phyloP scores from a whole-genome alignment of 192 early-diverging fungal genomes.

The Jimgerdemannia flammicorona region DNA sequence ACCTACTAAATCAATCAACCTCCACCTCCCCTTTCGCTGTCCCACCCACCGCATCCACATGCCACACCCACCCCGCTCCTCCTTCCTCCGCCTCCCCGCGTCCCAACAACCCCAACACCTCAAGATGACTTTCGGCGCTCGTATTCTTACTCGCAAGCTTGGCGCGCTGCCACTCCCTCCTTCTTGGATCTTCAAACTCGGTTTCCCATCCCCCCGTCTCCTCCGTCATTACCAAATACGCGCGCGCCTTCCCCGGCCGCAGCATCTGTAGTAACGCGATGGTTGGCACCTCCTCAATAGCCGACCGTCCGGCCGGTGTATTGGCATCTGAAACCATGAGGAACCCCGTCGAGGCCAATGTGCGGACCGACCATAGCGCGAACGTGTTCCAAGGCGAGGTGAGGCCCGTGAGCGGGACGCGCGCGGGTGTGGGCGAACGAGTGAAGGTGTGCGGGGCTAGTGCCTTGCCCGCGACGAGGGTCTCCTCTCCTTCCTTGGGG shows the following conservation, averaged over 20 bases:
- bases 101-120: background rate
- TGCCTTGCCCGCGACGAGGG: conserved; percentile 3
- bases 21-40: background rate
- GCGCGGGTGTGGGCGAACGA: background rate
- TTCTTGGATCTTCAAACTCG: background rate
- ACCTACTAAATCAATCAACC: too few relatives aligned
- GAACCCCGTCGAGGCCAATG: background rate
- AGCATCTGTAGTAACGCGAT: background rate
- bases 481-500: background rate
- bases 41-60: background rate
- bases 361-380: background rate
- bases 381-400: conserved; percentile 3
- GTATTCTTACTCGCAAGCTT: background rate
- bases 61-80: background rate
- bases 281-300: background rate
- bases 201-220: conserved; percentile 1
- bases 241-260: background rate
- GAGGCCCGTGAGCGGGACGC: background rate
- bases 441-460: background rate
- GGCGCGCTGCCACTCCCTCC: background rate
- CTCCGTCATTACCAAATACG: conserved; percentile 2
- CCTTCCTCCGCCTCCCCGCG: background rate
- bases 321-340: conserved; percentile 2
- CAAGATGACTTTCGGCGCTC: background rate
- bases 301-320: background rate